These are phyloP conservation scores for Tetrahymena borealis DNA, from an alignment of 73 alveolate genomes.

Conservation along the genomic window DNA sequence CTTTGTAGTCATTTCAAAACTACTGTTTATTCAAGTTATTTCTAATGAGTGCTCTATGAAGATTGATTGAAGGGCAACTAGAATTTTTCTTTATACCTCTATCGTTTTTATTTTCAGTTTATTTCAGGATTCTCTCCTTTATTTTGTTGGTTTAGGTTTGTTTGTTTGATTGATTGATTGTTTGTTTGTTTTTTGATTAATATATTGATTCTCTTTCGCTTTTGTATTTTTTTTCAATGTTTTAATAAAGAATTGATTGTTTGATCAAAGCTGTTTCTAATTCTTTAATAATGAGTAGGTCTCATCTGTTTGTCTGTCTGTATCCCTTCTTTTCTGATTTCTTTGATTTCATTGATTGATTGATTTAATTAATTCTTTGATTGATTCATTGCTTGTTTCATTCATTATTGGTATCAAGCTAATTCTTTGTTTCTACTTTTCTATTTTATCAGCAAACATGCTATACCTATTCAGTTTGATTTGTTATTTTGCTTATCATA, in stretches of 20 bases:
- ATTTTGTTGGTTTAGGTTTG: neutral
- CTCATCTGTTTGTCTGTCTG: neutral
- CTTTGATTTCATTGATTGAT: no score
- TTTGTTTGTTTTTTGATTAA: neutral
- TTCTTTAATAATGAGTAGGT: neutral
- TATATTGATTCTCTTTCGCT: neutral
- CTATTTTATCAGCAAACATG: no score
- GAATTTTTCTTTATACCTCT: neutral
- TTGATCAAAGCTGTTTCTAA: neutral
- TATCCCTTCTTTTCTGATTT: no score
- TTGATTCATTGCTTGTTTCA: no score
- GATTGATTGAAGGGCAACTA: neutral
- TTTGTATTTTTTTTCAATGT: neutral
- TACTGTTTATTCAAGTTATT: neutral
- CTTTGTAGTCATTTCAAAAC: neutral
- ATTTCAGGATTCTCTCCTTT: conserved; percentile 1
- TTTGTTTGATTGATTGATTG: neutral
- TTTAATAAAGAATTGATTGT: neutral
- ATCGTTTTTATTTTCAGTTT: neutral
- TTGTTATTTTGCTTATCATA: no score
- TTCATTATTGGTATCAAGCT: no score
- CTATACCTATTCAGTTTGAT: no score
- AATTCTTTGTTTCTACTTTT: no score
- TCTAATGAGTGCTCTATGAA: neutral
- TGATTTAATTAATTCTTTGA: no score